phyloP scores from a whole-genome alignment of 2,329 filamentous ascomycete species.

The Neophaeococcomyces aloes region DNA sequence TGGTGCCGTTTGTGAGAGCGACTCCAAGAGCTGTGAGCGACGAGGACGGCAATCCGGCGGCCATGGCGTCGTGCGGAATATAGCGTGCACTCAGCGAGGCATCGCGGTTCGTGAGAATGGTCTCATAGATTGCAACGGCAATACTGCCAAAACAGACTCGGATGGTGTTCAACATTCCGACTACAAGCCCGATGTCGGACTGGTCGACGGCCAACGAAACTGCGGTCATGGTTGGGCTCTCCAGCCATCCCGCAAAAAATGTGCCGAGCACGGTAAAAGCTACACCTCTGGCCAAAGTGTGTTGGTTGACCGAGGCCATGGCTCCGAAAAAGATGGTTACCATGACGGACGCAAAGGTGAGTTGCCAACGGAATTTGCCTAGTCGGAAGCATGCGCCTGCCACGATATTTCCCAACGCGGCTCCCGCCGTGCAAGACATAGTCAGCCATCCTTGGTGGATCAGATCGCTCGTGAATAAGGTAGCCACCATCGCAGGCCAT shows the following conservation, averaged over 20 bases:
- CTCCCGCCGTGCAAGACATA: neutral
- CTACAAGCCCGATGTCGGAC: constrained; percentile 21
- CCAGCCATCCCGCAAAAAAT: constrained; percentile 14
- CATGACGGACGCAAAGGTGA: constrained; percentile 9
- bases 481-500: constrained; percentile 35
- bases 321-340: constrained; percentile 18
- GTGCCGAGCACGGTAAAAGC: constrained; percentile 17
- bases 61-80: constrained; percentile 28
- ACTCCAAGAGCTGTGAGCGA: constrained; percentile 27
- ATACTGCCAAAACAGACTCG: constrained; percentile 18
- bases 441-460: constrained; percentile 3
- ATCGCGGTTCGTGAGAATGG: constrained; percentile 18
- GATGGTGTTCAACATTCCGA: constrained; percentile 18
- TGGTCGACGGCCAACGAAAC: constrained; percentile 17
- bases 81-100: constrained; percentile 1
- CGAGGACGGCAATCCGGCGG: constrained; percentile 30
- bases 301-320: constrained; percentile 15
- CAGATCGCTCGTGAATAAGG: constrained; percentile 28
- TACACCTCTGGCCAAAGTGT: constrained; percentile 13
- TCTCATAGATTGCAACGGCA: constrained; percentile 19
- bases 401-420: constrained; percentile 13
- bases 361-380: constrained; percentile 15
- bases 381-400: constrained; percentile 11
- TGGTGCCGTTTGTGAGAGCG: constrained; percentile 25
- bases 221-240: constrained; percentile 18